Evolutionary conservation across 768 basidiomycete species (phyloP), one percentile per base, ranked within the genome.

Genomic region (Trametes gibbosa): DNA sequence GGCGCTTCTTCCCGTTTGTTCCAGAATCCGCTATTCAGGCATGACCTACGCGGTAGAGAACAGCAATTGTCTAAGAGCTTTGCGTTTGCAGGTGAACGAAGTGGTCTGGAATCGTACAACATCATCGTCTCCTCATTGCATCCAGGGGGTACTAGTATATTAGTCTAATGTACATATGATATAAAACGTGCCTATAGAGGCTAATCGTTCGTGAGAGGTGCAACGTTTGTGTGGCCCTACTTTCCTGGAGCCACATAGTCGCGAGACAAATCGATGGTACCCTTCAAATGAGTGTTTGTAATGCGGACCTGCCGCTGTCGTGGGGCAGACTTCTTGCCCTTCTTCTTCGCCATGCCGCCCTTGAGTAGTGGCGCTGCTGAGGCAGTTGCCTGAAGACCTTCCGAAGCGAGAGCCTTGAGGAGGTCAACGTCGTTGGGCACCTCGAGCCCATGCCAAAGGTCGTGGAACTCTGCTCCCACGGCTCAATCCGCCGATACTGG

Each of bases 361-460:
- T 85, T 78, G 21, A 85, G 84, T 17, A 73, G 72, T 4, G 77
- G 77, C 0, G 81, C 69, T 69, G 90, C 85, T 29, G 88, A 82
- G 5, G 85, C 82, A 12, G 92, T 92, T 35, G 85, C 84, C 68
- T 92, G 90, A 56, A 94, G 75, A 60, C 92, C 92, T 77, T 92
- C 92, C 58, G 84, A 85, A 8, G 85, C 84, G 46, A 96, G 82
- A 58, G 91, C 84, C 66, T 82, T 86, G 56, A 89, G 77, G 2
- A 96, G 73, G 67, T 95, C 92, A 24, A 89, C 89, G 42, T 93
- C 91, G 53, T 90, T 89, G 0, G 94, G 94, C 1, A 94, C 89
- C 66, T 85, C 86, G 17, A 95, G 77, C 3, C 81, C 79, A 71
- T 92, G 90, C 94, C 95, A 96, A 17, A 95, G 74, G 65, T 94